phyloP scores from a whole-genome alignment of 1,139 yeast genomes.

The Scheffersomyces titani region DNA sequence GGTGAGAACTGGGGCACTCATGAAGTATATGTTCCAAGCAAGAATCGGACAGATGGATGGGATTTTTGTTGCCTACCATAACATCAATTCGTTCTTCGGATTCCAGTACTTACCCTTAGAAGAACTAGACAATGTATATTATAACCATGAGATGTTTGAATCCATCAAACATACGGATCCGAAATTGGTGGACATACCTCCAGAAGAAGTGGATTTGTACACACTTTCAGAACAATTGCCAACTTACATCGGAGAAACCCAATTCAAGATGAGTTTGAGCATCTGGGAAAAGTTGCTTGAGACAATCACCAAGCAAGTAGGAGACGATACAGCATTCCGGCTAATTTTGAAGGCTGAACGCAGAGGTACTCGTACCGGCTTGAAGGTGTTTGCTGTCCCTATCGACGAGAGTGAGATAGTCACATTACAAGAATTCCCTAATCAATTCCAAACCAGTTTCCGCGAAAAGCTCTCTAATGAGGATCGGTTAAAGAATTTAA shows the following conservation, averaged over 20 bases:
- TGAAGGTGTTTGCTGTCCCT: constrained; percentile 36
- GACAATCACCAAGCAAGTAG: constrained; percentile 29
- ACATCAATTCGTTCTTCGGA: constrained; percentile 78
- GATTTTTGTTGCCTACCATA: constrained; percentile 88
- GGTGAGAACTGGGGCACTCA: constrained; percentile 66
- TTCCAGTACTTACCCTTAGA: constrained; percentile 81
- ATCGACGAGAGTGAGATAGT: constrained; percentile 25
- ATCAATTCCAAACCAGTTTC: constrained; percentile 21
- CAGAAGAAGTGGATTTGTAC: constrained; percentile 15
- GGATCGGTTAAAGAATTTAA: constrained; percentile 15
- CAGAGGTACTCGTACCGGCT: constrained; percentile 9
- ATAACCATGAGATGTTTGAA: constrained; percentile 19
- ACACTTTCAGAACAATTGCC: constrained; percentile 37
- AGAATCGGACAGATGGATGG: constrained; percentile 98
- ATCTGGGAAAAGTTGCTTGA: constrained; percentile 59
- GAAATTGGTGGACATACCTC: constrained; percentile 28
- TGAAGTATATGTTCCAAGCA: constrained; percentile 89
- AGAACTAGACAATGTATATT: constrained; percentile 60
- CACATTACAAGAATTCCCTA: constrained; percentile 24
- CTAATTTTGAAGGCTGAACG: constrained; percentile 25
- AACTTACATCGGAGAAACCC: constrained; percentile 64
- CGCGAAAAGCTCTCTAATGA: constrained; percentile 17
- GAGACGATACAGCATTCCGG: constrained; percentile 27
- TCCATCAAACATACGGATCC: constrained; percentile 30
- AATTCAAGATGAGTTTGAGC: constrained; percentile 64